phyloP scores from a whole-genome alignment of 257 asterid genomes.

The Nicotiana benthamiana region DNA sequence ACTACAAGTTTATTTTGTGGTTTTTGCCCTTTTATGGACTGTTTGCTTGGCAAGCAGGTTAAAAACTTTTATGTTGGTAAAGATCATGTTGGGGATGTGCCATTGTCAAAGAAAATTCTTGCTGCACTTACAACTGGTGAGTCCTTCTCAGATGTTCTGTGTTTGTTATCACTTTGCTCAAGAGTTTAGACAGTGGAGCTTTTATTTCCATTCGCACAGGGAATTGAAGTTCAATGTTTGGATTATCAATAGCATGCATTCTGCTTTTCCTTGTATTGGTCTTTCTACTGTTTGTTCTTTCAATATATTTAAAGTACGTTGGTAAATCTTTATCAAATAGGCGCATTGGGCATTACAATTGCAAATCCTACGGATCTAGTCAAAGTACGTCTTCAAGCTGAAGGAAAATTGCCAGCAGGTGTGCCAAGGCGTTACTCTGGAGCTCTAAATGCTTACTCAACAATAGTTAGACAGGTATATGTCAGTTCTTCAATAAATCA shows the following conservation, averaged over 20 bases:
- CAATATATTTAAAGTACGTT: conserved; percentile 2
- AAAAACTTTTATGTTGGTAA: conserved; percentile 74
- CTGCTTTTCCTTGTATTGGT: neutral
- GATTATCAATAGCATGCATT: neutral
- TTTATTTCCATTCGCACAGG: neutral
- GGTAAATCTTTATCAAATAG: conserved; percentile 32
- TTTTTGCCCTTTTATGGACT: neutral
- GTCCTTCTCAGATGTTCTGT: conserved; percentile 14
- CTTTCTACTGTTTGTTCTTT: neutral
- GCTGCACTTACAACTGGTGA: conserved; percentile 97
- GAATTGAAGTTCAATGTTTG: neutral
- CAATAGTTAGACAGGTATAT: conserved; percentile 71
- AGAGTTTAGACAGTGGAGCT: neutral
- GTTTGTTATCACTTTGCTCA: neutral
- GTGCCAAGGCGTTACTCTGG: conserved; percentile 96
- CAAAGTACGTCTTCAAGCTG: conserved; percentile 95
- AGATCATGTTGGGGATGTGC: conserved; percentile 96
- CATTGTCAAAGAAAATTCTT: conserved; percentile 75
- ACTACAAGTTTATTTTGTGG: neutral
- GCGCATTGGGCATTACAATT: conserved; percentile 62
- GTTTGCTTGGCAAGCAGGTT: conserved; percentile 36
- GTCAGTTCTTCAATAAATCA: neutral
- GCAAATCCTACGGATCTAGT: conserved; percentile 99
- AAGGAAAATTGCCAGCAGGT: conserved; percentile 88
- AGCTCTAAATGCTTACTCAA: conserved; percentile 88